Evolutionary conservation across 2,329 filamentous ascomycete species (phyloP).

Genomic region (Hawksworthiomyces lignivorus): DNA sequence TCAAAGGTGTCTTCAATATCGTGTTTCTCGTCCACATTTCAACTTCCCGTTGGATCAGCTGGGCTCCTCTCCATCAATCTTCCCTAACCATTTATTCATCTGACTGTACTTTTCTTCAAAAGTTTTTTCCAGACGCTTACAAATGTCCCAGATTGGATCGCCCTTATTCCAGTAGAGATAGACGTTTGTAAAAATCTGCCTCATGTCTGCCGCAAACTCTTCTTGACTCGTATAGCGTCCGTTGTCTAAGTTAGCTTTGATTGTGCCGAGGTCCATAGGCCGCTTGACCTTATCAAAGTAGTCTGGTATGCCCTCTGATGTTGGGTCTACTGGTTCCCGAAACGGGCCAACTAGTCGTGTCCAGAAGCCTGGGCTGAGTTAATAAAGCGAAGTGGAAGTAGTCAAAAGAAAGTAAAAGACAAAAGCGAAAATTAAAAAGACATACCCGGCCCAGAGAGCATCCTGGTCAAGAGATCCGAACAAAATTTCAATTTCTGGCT

Average conservation of each 20-base stretch:
- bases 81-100: slow-evolving; percentile 53
- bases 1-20: too few relatives aligned
- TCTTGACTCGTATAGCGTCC: slow-evolving; percentile 42
- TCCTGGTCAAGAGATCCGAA: slow-evolving; percentile 47
- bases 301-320: slow-evolving; percentile 48
- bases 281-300: slow-evolving; percentile 53
- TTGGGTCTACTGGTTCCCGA: slow-evolving; percentile 50
- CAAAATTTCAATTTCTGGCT: slow-evolving; percentile 50
- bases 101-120: slow-evolving; percentile 39
- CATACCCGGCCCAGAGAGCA: slow-evolving; percentile 55
- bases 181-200: slow-evolving; percentile 56
- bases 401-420: too few relatives aligned
- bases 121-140: slow-evolving; percentile 49
- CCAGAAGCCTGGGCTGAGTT: slow-evolving; percentile 46
- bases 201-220: slow-evolving; percentile 50
- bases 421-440: too few relatives aligned
- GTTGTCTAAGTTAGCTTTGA: slow-evolving; percentile 53
- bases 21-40: background rate
- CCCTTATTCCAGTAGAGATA: slow-evolving; percentile 54
- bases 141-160: slow-evolving; percentile 46
- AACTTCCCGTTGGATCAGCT: too few relatives aligned
- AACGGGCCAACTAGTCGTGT: slow-evolving; percentile 58
- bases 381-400: too few relatives aligned
- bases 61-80: slow-evolving; percentile 40
- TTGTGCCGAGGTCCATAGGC: slow-evolving; percentile 55